Base-by-base conservation (phyloP, 23 red algal genomes). In the Gracilariopsis chorda region DNA sequence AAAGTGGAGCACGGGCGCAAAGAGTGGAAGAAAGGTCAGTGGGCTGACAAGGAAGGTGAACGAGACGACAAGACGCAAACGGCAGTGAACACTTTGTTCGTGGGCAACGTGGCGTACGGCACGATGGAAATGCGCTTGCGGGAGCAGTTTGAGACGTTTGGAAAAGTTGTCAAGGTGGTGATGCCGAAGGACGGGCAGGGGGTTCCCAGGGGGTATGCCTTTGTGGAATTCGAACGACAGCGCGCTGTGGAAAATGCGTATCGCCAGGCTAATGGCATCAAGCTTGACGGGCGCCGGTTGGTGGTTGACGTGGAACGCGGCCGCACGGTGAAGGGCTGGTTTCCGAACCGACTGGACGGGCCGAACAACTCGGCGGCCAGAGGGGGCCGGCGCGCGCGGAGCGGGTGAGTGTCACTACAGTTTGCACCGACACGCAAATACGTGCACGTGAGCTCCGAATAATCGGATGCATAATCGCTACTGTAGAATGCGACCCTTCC, bases 221-320 rank as follows among this genome's bases (percentile, higher is more conserved):
- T 98, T 78, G 80, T 98, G 4, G 95, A 98, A 76, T 98, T 94
- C 41, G 77, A 86, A 64, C 57, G 51, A 59, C 91, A 98, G 77
- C 32, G 82, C 41, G 95, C 94, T 71, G 39, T 80, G 16, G 71
- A 86, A 41, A 78, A 57, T 40, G 95, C 95, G 23, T 82, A 62
- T 23, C 76, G 78, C 21, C 39, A 61, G 27, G 77, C 77, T 0
- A 84, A 94, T 35, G 95, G 95, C 30, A 81, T 87, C 32, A 56
- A 72, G 51, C 48, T 98, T 2, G 95, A 94, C 33, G 95, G 95
- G 35, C 42, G 84, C 3, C 53, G 95, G 11, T 48, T 98, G 53
- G 33, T 87, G 19, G 90, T 94, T 1, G 95, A 98, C 53, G 86
- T 98, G 41, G 95, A 93, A 63, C 33, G 90, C 17, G 95, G 91